Evolutionary conservation across 1,284 basidiomycete genomes (phyloP), one percentile per base, ranked within the genome.

Genomic region (Thecaphora thlaspeos): DNA sequence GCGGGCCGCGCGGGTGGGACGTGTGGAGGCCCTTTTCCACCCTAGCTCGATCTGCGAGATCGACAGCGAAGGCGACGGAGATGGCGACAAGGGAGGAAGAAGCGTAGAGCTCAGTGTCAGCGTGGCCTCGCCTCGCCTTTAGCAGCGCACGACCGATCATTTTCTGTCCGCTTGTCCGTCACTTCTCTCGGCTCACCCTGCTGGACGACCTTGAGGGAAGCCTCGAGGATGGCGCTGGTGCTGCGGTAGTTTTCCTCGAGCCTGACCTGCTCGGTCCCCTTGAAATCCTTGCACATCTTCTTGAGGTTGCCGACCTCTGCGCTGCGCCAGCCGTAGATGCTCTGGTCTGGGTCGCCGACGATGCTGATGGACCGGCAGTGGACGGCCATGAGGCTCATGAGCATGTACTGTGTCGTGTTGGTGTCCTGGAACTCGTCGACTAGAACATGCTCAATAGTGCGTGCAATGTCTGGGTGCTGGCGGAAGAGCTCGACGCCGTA

Each of bases 381-480:
- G 18, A 36, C 19, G 2, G 71, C 59, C 4, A 72, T 46, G 7
- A 57, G 86, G 84, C 34, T 81, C 87, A 94, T 89, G 28, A 94
- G 84, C 61, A 88, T 83, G 75, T 91, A 93, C 77, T 94, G 91
- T 7, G 86, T 86, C 2, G 82, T 84, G 70, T 93, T 94, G 1
- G 91, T 94, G 75, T 95, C 91, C 79, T 95, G 87, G 60, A 88
- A 92, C 80, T 95, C 91, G 77, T 95, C 91, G 14, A 95, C 90
- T 2, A 94, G 81, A 17, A 93, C 84, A 74, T 91, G 89, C 46
- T 80, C 80, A 70, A 90, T 88, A 81, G 86, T 86, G 2, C 75
- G 73, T 1, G 85, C 82, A 1, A 88, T 82, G 17, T 81, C 77
- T 7, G 83, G 81, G 64, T 87, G 81, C 18, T 79, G 71, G 2